These are phyloP conservation scores for Alnus rubra DNA, from an alignment of 306 rosid genomes.

Conservation along the genomic window DNA sequence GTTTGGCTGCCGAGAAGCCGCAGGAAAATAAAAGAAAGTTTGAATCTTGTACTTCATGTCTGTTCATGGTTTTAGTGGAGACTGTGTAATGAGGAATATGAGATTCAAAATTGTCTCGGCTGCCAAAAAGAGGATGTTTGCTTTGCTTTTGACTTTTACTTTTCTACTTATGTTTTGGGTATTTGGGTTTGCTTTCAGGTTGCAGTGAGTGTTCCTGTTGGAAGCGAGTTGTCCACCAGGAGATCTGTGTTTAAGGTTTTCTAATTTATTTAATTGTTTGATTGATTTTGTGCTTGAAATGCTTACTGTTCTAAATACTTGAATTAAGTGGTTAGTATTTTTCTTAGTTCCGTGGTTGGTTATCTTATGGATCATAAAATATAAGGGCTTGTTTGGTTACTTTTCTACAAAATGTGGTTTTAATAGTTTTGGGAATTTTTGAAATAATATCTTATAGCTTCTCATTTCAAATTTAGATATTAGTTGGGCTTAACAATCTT, in stretches of 20 bases:
- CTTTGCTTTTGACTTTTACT: slow-evolving; percentile 1
- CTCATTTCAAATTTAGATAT: not conserved
- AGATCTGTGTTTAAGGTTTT: slow-evolving; percentile 55
- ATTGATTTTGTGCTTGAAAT: not conserved
- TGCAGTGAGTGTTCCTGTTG: slow-evolving; percentile 46
- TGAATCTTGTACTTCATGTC: slow-evolving; percentile 4
- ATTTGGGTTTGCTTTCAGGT: slow-evolving; percentile 33
- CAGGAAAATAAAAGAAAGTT: not conserved
- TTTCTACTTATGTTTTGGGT: not conserved
- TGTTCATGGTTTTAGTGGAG: not conserved
- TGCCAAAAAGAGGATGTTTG: not conserved
- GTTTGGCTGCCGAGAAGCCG: slow-evolving; percentile 21
- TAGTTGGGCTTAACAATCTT: not conserved
- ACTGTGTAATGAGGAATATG: not conserved
- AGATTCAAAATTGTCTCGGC: slow-evolving; percentile 1
- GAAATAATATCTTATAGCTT: not conserved
- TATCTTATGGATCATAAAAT: not conserved
- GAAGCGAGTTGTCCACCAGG: slow-evolving; percentile 46
- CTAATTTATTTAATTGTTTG: not conserved
- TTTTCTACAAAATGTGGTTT: not conserved
- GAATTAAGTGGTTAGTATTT: slow-evolving; percentile 4
- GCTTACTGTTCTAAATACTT: slow-evolving; percentile 5
- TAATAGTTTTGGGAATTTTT: not conserved
- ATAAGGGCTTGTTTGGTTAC: slow-evolving; percentile 2
- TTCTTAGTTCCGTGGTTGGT: not conserved